Evolutionary conservation across 2,329 filamentous ascomycete genomes (phyloP), one percentile per base, ranked within the genome.

Genomic region (Metarhizium album): DNA sequence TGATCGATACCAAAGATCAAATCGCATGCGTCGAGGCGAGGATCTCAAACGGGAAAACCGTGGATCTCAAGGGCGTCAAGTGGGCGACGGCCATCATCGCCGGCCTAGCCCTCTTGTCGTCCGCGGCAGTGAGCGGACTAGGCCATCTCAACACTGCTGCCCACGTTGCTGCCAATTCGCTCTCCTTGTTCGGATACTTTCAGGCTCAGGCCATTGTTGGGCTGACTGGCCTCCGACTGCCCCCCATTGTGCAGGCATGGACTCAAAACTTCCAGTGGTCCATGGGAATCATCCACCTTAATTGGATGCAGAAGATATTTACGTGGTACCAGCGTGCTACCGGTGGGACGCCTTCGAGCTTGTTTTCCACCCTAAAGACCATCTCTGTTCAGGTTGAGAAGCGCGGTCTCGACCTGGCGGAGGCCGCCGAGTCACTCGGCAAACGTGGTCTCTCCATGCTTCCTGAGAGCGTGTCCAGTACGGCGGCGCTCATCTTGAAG

Each of bases 241-340:
- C 90, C 11, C 90, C 90, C 0, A 86, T 95, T 54, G 90, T 94
- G 51, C 79, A 86, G 60, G 79, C 90, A 0, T 96, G 90, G 90
- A 95, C 90, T 1, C 90, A 95, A 70, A 91, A 95, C 70, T 95
- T 96, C 72, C 86, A 94, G 64, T 96, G 90, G 90, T 93, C 85
- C 62, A 91, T 96, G 87, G 90, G 90, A 60, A 90, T 96, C 60
- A 95, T 96, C 60, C 80, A 80, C 50, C 76, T 95, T 43, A 74
- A 73, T 9, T 96, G 94, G 66, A 78, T 95, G 70, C 88, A 96
- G 70, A 74, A 74, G 37, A 86, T 95, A 62, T 87, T 88, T 54
- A 95, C 89, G 27, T 96, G 90, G 90, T 96, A 95, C 65, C 90
- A 95, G 70, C 86, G 90, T 54, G 80, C 90, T 2, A 96, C 90